Evolutionary conservation across 495 filamentous ascomycete genomes (phyloP), one percentile per base, ranked within the genome.

Genomic region (Penicillium crystallinum): DNA sequence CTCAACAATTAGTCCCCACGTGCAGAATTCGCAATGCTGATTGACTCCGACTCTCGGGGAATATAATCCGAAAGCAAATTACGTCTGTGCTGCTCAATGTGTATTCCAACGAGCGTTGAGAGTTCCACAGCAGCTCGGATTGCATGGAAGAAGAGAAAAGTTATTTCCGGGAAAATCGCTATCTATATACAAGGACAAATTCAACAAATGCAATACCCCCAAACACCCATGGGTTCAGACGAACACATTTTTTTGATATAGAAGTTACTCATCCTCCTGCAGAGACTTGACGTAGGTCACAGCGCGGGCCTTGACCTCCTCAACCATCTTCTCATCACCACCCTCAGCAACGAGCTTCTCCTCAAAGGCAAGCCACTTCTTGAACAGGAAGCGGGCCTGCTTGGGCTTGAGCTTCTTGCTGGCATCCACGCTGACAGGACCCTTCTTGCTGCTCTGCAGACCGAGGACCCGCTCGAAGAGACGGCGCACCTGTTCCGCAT

Each of bases 341-440:
- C 64, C 59, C 3, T 62, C 61, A 41, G 59, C 60, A 10, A 65
- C 68, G 14, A 71, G 61, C 69, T 82, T 82, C 72, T 83, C 84
- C 73, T 95, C 90, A 72, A 84, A 92, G 55, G 80, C 75, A 51
- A 86, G 77, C 90, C 90, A 95, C 58, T 87, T 80, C 67, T 86
- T 85, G 65, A 95, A 95, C 74, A 91, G 84, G 60, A 81, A 85
- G 63, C 86, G 84, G 2, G 89, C 90, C 66, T 86, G 80, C 62
- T 83, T 81, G 12, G 83, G 74, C 67, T 87, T 88, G 15, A 91
- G 62, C 56, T 76, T 75, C 63, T 73, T 71, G 53, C 62, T 63
- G 21, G 63, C 56, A 19, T 69, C 67, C 14, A 66, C 51, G 17
- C 58, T 59, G 15, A 69, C 54, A 10, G 33, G 62, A 12, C 80